phyloP scores from a whole-genome alignment of 306 rosid species.

The Cyamopsis tetragonoloba region DNA sequence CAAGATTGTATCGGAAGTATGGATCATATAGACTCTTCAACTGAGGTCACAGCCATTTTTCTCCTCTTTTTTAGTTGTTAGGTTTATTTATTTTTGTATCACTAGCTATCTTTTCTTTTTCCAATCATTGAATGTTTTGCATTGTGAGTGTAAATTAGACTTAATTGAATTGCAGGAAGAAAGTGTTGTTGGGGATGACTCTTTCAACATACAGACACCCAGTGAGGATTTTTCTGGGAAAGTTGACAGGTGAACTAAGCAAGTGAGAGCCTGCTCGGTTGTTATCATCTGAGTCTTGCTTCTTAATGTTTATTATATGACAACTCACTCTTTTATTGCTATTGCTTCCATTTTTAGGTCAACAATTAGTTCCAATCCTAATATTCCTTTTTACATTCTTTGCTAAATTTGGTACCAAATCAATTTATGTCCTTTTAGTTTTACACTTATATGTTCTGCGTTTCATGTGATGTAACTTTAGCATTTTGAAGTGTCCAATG shows the following conservation, averaged over 20 bases:
- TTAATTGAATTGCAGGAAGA: constrained; percentile 61
- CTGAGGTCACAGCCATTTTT: constrained; percentile 46
- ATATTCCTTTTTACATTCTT: neutral
- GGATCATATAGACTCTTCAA: constrained; percentile 53
- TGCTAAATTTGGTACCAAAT: neutral
- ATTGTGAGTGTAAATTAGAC: constrained; percentile 22
- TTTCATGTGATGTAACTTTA: constrained; percentile 11
- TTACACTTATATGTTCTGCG: neutral
- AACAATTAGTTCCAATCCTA: neutral
- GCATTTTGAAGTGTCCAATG: neutral
- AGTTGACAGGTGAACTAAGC: constrained; percentile 98
- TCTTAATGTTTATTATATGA: neutral
- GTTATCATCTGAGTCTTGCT: constrained; percentile 20
- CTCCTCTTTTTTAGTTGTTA: constrained; percentile 20
- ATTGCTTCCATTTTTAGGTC: constrained; percentile 8
- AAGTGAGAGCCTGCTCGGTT: constrained; percentile 78
- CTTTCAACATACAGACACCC: constrained; percentile 41
- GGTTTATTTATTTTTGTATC: constrained; percentile 4
- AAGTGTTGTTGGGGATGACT: constrained; percentile 43
- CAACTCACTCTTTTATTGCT: neutral
- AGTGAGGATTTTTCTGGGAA: constrained; percentile 54
- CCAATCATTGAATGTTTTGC: constrained; percentile 10
- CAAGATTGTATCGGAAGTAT: constrained; percentile 85
- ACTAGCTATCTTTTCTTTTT: neutral
- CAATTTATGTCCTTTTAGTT: neutral